These are phyloP conservation scores for Eucalyptus erythrocorys DNA, from an alignment of 345 rosid genomes.

Conservation along the genomic window DNA sequence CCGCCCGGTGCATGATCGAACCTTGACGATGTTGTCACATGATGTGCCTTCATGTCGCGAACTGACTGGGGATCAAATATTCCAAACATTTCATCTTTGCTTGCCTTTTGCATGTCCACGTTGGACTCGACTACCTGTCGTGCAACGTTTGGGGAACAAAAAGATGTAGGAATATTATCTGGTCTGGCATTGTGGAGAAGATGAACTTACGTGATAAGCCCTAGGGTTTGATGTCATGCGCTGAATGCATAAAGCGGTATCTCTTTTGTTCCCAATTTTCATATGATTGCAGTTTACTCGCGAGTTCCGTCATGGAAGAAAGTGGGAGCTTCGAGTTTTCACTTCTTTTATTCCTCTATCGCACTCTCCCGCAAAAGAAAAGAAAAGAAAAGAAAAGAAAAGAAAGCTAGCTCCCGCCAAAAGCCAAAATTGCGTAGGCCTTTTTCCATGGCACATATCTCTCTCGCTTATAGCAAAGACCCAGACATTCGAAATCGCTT, in stretches of 20 bases:
- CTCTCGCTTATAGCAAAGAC: neutral
- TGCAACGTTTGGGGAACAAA: neutral
- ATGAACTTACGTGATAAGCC: neutral
- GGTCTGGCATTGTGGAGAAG: neutral
- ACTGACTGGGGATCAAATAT: neutral
- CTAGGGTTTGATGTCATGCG: neutral
- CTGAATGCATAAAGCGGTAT: neutral
- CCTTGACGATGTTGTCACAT: neutral
- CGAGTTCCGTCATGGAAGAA: neutral
- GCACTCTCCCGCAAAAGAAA: neutral
- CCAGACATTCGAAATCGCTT: neutral
- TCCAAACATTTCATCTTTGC: neutral
- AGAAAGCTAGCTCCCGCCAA: neutral
- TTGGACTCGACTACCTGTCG: neutral
- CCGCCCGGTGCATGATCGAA: neutral
- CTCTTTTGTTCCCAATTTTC: neutral
- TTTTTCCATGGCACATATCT: neutral
- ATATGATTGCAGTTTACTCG: neutral
- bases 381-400: neutral
- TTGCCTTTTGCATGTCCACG: neutral
- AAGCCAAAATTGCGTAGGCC: neutral
- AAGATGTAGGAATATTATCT: neutral
- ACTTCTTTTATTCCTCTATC: neutral
- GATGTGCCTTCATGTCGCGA: neutral
- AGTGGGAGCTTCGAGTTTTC: neutral